Base-by-base conservation (phyloP, 139 green algal genomes). In the Chlorella sp. region DNA sequence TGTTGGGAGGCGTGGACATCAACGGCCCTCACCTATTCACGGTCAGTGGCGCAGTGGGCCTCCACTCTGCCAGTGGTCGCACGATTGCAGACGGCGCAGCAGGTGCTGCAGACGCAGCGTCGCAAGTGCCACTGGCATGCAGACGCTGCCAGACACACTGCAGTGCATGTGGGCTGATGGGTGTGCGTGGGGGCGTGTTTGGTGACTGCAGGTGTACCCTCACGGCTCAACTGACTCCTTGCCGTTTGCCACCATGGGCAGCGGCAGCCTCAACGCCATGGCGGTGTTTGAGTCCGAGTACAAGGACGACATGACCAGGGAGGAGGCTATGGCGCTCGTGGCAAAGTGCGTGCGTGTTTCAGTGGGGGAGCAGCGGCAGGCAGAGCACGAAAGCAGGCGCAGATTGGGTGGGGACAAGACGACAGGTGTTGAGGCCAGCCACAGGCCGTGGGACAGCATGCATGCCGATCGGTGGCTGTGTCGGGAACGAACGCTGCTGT, bases 181-280 rank as follows among this genome's bases (percentile, higher is more conserved):
- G 4, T 63, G 55, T n/a, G n/a, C n/a, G n/a, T n/a, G n/a, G n/a
- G n/a, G n/a, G n/a, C n/a, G n/a, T n/a, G n/a, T n/a, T n/a, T 29
- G 17, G 17, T 35, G n/a, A 35, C 29, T 74, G 33, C 82, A 92
- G 89, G 89, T 99, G 34, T 99, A 97, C 83, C 96, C 96, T 10
- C 96, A 99, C 78, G 96, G 96, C 23, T 98, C 94, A 59, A 98
- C 95, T 4, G 96, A 99, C 80, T 82, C 84, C 26, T 86, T 99
- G 66, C 96, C 96, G 0, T 99, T 92, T 73, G 86, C 75, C 35
- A 99, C 96, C 73, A 99, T 99, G 96, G 96, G 96, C 35, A 96
- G 88, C 10, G 96, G 96, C 30, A 92, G 79, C 36, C 78, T 99
- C 0, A 97, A 97, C 67, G 96, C 96, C 49, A 99, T 99, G 95